Percentiles rank a stretch among this genome's conserved stretches.
Conservation (phyloP, 306 rosid genomes). For the Morella rubra region DNA sequence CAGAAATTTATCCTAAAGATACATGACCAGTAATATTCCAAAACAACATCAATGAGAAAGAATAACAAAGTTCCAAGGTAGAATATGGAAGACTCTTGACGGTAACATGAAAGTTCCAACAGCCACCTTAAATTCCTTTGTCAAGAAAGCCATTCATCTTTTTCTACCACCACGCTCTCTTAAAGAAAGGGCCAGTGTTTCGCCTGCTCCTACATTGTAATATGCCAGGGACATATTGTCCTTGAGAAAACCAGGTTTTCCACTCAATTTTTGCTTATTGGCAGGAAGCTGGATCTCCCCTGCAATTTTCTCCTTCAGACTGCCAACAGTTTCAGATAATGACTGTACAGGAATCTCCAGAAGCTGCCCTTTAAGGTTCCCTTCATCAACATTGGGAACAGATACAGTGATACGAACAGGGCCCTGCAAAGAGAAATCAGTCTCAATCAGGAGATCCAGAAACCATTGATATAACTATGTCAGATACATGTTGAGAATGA, state of each 20-base stretch:
- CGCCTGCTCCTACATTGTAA: slow-evolving; percentile 86
- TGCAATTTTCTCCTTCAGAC: slow-evolving; percentile 89
- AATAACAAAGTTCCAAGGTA: slow-evolving; percentile 33
- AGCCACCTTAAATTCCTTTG: slow-evolving; percentile 44
- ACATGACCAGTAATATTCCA: slow-evolving; percentile 25
- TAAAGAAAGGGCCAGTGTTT: slow-evolving; percentile 60
- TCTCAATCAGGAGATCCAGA: slow-evolving; percentile 11
- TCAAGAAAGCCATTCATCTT: slow-evolving; percentile 50
- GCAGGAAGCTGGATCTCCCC: slow-evolving; percentile 98
- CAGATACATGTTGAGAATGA: neutral
- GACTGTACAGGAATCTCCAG: slow-evolving; percentile 81
- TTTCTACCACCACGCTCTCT: slow-evolving; percentile 99
- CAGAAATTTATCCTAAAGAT: slow-evolving; percentile 29
- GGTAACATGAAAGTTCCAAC: slow-evolving; percentile 42
- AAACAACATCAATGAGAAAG: slow-evolving; percentile 31
- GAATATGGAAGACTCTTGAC: slow-evolving; percentile 31
- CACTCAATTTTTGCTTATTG: slow-evolving; percentile 96
- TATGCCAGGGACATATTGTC: slow-evolving; percentile 89
- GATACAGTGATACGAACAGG: slow-evolving; percentile 67
- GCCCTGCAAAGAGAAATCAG: slow-evolving; percentile 50
- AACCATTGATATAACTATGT: neutral
- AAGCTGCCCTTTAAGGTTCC: slow-evolving; percentile 84
- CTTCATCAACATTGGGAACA: slow-evolving; percentile 88
- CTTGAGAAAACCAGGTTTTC: slow-evolving; percentile 95
- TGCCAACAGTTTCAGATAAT: slow-evolving; percentile 80